Evolutionary conservation across 345 rosid genomes (phyloP), one percentile per base, ranked within the genome.

Genomic region (Syzygium oleosum): DNA sequence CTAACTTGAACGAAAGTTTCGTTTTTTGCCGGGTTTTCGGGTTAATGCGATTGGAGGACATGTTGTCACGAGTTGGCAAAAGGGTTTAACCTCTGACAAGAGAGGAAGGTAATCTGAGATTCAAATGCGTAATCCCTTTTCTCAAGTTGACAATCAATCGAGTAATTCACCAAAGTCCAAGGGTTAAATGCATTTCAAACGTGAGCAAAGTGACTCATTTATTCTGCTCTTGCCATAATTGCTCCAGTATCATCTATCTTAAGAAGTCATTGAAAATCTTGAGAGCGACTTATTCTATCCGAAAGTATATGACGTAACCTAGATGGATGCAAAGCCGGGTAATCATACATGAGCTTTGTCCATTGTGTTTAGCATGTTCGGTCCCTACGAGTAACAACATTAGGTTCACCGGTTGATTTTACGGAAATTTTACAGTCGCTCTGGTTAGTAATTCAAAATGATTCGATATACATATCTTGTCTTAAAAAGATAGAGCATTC

Each of bases 361-460:
- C 73, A n/a, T 61, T 3, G 73, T 13, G 73, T 7, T 61, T n/a
- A 61, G 34, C 14, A 61, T 13, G 73, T 61, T n/a, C 1, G 7
- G 68, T 59, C 2, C 73, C 17, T 13, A 6, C 7, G 73, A 61
- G 73, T 14, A 61, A 61, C 38, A 14, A n/a, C 34, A 16, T n/a
- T 61, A n/a, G 38, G 19, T n/a, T 61, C 34, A n/a, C 0, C 0
- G 3, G 65, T 58, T 12, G 16, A n/a, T n/a, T n/a, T 61, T 61
- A 61, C 3, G 9, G 2, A n/a, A 61, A n/a, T n/a, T 61, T n/a
- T 61, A 61, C 34, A 0, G 14, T n/a, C 38, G 14, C 73, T 61
- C 19, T n/a, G 6, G 34, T n/a, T 61, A 61, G 19, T 61, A 61
- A 61, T 61, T n/a, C 2, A 61, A 61, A 61, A 61, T 0, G 9